Conservation (phyloP, 768 basidiomycete species). For the Filobasidium floriforme region DNA sequence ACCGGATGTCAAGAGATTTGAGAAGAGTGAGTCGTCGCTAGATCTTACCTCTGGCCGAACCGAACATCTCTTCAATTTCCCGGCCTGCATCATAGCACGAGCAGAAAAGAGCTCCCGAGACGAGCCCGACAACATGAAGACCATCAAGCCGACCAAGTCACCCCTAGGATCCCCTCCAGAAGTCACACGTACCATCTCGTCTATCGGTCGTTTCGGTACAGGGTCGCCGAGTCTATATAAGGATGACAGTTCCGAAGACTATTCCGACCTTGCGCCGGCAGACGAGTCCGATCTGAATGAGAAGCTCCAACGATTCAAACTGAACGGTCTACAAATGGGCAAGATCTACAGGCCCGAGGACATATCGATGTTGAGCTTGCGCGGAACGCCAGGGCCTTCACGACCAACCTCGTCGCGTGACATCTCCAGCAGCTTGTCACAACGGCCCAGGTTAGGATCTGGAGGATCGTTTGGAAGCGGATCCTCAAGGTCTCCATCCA, state of each 20-base stretch:
- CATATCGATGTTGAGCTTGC: constrained; percentile 46
- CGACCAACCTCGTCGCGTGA: neutral
- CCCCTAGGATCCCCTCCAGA: constrained; percentile 10
- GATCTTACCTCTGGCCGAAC: neutral
- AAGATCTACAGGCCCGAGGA: constrained; percentile 63
- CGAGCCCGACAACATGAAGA: constrained; percentile 37
- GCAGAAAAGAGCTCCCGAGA: constrained; percentile 33
- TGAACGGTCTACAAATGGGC: constrained; percentile 7
- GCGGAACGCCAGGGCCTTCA: neutral
- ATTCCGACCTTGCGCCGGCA: constrained; percentile 75
- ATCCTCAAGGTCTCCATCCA: neutral
- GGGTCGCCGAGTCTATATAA: neutral
- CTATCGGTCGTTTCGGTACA: neutral
- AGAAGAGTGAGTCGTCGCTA: constrained; percentile 50
- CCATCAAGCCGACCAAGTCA: constrained; percentile 34
- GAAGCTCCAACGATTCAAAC: constrained; percentile 51
- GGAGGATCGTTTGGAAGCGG: neutral
- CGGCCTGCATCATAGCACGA: constrained; percentile 49
- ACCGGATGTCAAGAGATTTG: constrained; percentile 76
- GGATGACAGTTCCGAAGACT: constrained; percentile 62
- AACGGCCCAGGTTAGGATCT: neutral
- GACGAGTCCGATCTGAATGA: constrained; percentile 62
- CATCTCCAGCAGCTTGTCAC: neutral
- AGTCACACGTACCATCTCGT: constrained; percentile 4
- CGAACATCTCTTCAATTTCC: neutral